Evolutionary conservation across 2,329 filamentous ascomycete species (phyloP), one percentile per base, ranked within the genome.

Genomic region (Orbilia oligospora): DNA sequence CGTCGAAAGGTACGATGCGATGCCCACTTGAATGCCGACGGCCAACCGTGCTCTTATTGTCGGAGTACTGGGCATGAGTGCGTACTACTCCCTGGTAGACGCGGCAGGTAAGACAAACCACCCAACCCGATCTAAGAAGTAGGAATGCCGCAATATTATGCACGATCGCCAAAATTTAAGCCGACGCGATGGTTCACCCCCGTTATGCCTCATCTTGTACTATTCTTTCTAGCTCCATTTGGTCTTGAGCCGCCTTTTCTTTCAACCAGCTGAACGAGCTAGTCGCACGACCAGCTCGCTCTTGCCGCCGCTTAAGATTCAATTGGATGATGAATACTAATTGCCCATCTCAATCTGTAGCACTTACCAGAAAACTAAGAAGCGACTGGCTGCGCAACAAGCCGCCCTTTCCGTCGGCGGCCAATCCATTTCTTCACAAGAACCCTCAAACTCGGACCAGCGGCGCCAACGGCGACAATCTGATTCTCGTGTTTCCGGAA

Each of bases 291-390:
- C 9, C 41, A n/a, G 27, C 3, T 30, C 6, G 6, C 49, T 27
- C 18, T 38, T 71, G 56, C 55, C 51, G 55, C 36, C 68, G 38
- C 56, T 44, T 44, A 44, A 44, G 3, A 20, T 44, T 44, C 33
- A 61, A 49, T 67, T 66, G 63, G 24, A 38, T n/a, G 12, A 33
- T 56, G 44, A 10, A 64, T 51, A 41, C 67, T 71, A 61, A 71
- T 56, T 38, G 30, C 22, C 44, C 18, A 18, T 41, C n/a, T 9
- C 18, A 14, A 33, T 24, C 5, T 56, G 63, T 72, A 78, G 75
- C 48, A 78, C 75, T 14, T 78, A 78, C 51, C 75, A 78, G 24
- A 78, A 78, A 46, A 78, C 68, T 18, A 78, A 78, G 63, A 78
- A 78, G 64, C 75, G 75, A 48, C 48, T 78, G 38, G 68, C 75